Conservation (phyloP, 129 eudicot species). For the Erigeron canadensis region DNA sequence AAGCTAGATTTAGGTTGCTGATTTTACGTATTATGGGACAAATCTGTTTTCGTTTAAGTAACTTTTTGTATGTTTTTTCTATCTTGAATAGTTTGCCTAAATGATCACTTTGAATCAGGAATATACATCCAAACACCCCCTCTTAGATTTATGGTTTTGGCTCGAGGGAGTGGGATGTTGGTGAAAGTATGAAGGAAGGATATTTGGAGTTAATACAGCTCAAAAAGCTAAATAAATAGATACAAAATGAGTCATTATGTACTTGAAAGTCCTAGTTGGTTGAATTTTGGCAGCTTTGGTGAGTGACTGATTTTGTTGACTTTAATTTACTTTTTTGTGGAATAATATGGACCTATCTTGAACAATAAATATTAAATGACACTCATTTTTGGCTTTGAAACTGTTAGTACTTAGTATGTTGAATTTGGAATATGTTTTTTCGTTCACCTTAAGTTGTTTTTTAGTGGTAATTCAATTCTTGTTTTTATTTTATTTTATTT, state of each 20-base stretch:
- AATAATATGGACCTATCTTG: too few relatives aligned
- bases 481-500: too few relatives aligned
- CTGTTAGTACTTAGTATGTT: too few relatives aligned
- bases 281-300: slow-evolving; percentile 13
- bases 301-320: slow-evolving; percentile 22
- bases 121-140: background rate
- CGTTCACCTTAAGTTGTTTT: too few relatives aligned
- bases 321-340: slow-evolving; percentile 9
- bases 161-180: background rate
- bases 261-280: slow-evolving; percentile 15
- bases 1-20: background rate
- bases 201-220: background rate
- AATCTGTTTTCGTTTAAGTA: background rate
- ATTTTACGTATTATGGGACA: background rate
- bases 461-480: slow-evolving; percentile 2
- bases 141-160: background rate
- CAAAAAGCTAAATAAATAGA: background rate
- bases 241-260: slow-evolving; percentile 16
- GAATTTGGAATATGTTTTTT: too few relatives aligned
- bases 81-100: background rate
- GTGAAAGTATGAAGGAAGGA: background rate
- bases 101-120: background rate
- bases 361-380: too few relatives aligned
- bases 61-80: slow-evolving; percentile 12
- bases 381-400: too few relatives aligned